Evolutionary conservation across 257 asterid species (phyloP).

Genomic region (Scutellaria baicalensis): DNA sequence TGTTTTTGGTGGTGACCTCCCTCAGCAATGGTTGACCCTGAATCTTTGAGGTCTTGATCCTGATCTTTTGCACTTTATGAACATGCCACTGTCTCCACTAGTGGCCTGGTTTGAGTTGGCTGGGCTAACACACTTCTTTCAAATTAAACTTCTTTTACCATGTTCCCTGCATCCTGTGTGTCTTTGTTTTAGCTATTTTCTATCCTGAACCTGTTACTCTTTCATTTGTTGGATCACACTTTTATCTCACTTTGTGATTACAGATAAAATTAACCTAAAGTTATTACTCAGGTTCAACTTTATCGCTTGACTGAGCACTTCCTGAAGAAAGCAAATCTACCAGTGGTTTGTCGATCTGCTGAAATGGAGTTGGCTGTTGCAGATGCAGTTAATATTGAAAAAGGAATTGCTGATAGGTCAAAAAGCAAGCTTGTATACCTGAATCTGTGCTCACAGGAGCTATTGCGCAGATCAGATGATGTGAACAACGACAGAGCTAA

Average conservation of each 20-base stretch:
- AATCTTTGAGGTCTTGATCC: neutral
- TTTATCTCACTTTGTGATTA: neutral
- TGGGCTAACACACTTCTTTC: neutral
- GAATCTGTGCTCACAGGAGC: constrained; percentile 87
- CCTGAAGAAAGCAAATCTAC: constrained; percentile 60
- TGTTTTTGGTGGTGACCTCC: neutral
- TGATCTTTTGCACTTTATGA: neutral
- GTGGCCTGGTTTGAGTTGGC: constrained; percentile 5
- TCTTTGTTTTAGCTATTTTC: neutral
- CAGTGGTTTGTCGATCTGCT: constrained; percentile 54
- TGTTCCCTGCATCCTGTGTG: constrained; percentile 5
- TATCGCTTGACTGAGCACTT: constrained; percentile 87
- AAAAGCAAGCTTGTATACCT: constrained; percentile 86
- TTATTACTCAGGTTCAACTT: constrained; percentile 68
- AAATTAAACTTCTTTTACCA: neutral
- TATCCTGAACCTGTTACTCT: neutral
- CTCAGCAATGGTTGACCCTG: neutral
- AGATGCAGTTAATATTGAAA: constrained; percentile 89
- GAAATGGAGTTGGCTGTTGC: constrained; percentile 96
- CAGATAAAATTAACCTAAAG: constrained; percentile 4
- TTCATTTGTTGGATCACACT: neutral
- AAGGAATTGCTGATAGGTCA: constrained; percentile 76
- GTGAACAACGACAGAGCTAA: constrained; percentile 22
- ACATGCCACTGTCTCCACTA: neutral
- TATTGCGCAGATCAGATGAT: constrained; percentile 53